Evolutionary conservation across 345 rosid genomes (phyloP).

Genomic region (Anacardium occidentale): DNA sequence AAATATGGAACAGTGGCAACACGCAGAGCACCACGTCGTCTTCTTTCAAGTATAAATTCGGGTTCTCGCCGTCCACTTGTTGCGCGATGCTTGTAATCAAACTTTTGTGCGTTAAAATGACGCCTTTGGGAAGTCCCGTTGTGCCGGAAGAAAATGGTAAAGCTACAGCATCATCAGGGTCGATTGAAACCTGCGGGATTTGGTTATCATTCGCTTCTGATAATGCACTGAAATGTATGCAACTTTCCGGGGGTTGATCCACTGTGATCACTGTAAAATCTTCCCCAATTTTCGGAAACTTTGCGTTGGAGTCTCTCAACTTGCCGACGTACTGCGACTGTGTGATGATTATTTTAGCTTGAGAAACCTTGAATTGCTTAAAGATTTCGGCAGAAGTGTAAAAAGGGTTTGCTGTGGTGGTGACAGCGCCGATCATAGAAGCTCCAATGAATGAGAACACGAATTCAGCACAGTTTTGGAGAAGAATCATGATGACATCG

Average conservation of each 20-base stretch:
- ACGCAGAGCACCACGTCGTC: slow-evolving; percentile 80
- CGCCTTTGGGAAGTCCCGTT: slow-evolving; percentile 91
- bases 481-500: slow-evolving; percentile 84
- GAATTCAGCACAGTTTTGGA: slow-evolving; percentile 78
- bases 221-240: slow-evolving; percentile 58
- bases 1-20: slow-evolving; percentile 82
- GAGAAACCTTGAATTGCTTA: slow-evolving; percentile 56
- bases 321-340: slow-evolving; percentile 67
- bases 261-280: slow-evolving; percentile 54
- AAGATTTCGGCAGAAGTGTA: slow-evolving; percentile 64
- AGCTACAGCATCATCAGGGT: slow-evolving; percentile 69
- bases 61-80: slow-evolving; percentile 93
- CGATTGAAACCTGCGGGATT: slow-evolving; percentile 24
- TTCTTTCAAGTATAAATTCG: slow-evolving; percentile 55
- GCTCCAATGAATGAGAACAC: slow-evolving; percentile 87
- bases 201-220: slow-evolving; percentile 41
- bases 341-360: slow-evolving; percentile 67
- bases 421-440: slow-evolving; percentile 77
- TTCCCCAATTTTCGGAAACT: slow-evolving; percentile 28
- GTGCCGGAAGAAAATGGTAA: slow-evolving; percentile 90
- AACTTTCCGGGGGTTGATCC: slow-evolving; percentile 63
- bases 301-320: slow-evolving; percentile 25
- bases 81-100: slow-evolving; percentile 86
- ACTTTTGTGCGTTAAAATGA: slow-evolving; percentile 74
- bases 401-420: slow-evolving; percentile 87